Conservation (phyloP, 1,284 basidiomycete species). For the Blastosporella zonata region DNA sequence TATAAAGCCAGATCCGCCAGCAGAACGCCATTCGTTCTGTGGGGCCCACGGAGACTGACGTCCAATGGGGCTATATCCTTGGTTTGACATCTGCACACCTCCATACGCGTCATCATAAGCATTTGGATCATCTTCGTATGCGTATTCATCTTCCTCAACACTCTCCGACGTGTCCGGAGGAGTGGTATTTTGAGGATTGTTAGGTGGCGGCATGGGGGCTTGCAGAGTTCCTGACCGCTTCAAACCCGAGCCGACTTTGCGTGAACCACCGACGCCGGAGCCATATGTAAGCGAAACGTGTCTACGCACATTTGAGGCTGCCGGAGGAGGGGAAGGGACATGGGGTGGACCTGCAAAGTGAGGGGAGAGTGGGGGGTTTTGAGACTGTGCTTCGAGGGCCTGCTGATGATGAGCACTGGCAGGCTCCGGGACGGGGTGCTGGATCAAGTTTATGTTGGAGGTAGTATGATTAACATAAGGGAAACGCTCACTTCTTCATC, state of each 20-base stretch:
- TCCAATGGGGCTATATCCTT: slow-evolving; percentile 55
- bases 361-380: slow-evolving; percentile 59
- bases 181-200: slow-evolving; percentile 33
- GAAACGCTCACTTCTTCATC: slow-evolving; percentile 49
- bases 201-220: slow-evolving; percentile 35
- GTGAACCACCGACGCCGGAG: slow-evolving; percentile 43
- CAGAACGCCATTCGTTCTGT: slow-evolving; percentile 60
- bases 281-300: slow-evolving; percentile 78
- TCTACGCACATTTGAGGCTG: slow-evolving; percentile 64
- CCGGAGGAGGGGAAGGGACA: slow-evolving; percentile 68
- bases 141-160: slow-evolving; percentile 57
- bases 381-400: slow-evolving; percentile 41
- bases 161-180: slow-evolving; percentile 39
- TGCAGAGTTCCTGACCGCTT: slow-evolving; percentile 77
- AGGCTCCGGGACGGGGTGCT: slow-evolving; percentile 31
- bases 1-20: slow-evolving; percentile 32
- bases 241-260: slow-evolving; percentile 47
- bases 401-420: slow-evolving; percentile 48
- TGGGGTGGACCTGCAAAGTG: slow-evolving; percentile 47
- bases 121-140: slow-evolving; percentile 46
- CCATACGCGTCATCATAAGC: slow-evolving; percentile 55
- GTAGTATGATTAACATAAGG: background rate
- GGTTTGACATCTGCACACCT: slow-evolving; percentile 27
- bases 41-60: slow-evolving; percentile 66
- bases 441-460: slow-evolving; percentile 3